Base-by-base conservation (phyloP, 352 stramenopile species). In the Globisporangium paroecandrum region DNA sequence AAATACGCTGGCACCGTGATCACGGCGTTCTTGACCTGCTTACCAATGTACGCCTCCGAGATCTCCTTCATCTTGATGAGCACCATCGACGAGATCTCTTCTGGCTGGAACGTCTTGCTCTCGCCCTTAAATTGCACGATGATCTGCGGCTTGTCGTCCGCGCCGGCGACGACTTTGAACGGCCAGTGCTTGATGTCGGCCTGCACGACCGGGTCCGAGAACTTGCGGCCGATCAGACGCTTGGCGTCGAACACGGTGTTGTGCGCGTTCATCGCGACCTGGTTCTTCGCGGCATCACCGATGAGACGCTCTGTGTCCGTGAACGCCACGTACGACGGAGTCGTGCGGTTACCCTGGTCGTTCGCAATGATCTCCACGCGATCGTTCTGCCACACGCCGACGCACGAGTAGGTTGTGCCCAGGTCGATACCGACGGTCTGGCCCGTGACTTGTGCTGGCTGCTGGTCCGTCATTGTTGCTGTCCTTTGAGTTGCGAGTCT, bases 331-430 rank as follows among this genome's bases (percentile, higher is more conserved):
- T 98, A 98, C 32, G 95, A 99, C 5, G 96, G 95, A 0, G 95
- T 99, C 36, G 93, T 98, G 41, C 95, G 89, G 77, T 98, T 98
- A 58, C 96, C 96, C 73, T 98, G 91, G 70, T 98, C 93, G 72
- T 99, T 98, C 57, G 94, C 94, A 72, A 98, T 98, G 75, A 97
- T 97, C 71, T 99, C 41, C 41, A 49, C 41, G 15, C 41, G 93
- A 81, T 98, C 97, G 73, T 99, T 98, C 77, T 98, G 93, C 94
- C 94, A 99, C 43, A 99, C 94, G 32, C 96, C 97, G 54, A 99
- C 94, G 67, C 97, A 99, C 66, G 92, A 98, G 82, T 99, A 91
- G 98, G 95, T 99, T 62, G 96, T 99, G 68, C 95, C 96, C 49
- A 99, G 82, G 80, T 99, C 97, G 74, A 99, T 99, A 65, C 97